These are phyloP conservation scores for Lichtheimia corymbifera DNA, from an alignment of 371 early-diverging fungal species.

Conservation along the genomic window DNA sequence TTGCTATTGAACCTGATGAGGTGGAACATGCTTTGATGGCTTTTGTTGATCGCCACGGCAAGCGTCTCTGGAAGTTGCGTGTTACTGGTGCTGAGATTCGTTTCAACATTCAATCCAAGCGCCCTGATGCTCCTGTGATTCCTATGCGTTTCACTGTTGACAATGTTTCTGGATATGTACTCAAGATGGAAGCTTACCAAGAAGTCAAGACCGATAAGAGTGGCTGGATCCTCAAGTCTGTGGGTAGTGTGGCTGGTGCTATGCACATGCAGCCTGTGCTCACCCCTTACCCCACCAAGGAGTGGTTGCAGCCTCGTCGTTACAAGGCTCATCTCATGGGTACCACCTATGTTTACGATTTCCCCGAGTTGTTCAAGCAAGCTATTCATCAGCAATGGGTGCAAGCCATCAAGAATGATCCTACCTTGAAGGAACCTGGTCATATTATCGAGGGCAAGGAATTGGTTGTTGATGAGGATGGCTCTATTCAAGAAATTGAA, in stretches of 20 bases:
- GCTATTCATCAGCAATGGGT: conserved; percentile 78
- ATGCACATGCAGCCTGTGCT: conserved; percentile 84
- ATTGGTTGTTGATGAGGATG: conserved; percentile 84
- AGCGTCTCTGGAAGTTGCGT: conserved; percentile 92
- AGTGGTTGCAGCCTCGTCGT: conserved; percentile 95
- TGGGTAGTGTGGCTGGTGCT: conserved; percentile 72
- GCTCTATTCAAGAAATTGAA: conserved; percentile 74
- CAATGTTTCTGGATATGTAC: conserved; percentile 90
- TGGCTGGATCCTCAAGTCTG: conserved; percentile 76
- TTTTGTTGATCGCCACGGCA: conserved; percentile 92
- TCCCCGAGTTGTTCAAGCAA: conserved; percentile 93
- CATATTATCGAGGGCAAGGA: conserved; percentile 81
- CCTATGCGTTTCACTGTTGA: conserved; percentile 92
- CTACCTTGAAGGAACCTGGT: conserved; percentile 63
- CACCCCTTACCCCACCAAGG: conserved; percentile 90
- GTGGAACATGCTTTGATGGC: conserved; percentile 85
- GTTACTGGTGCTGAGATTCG: conserved; percentile 95
- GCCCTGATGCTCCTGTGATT: conserved; percentile 65
- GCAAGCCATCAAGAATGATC: conserved; percentile 60
- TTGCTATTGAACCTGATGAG: conserved; percentile 83
- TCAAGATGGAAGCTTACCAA: conserved; percentile 89
- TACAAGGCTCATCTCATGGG: conserved; percentile 98
- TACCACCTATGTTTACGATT: conserved; percentile 98
- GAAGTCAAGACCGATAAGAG: conserved; percentile 80
- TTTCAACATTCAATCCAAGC: conserved; percentile 80